Evolutionary conservation across 148 eudicot genomes (phyloP).

Genomic region (Persicaria tinctoria): DNA sequence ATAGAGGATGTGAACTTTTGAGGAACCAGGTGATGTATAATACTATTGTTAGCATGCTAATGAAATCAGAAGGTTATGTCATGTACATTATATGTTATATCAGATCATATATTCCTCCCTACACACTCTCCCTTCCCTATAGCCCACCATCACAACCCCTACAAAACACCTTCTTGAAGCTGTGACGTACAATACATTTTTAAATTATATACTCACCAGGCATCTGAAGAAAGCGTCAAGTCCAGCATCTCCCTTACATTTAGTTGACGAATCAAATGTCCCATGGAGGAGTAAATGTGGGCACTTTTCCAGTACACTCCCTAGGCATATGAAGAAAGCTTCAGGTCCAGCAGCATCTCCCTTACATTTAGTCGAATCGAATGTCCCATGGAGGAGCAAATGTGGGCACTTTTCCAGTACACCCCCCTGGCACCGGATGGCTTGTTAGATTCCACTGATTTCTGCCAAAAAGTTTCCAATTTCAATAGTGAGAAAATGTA

Average conservation of each 20-base stretch:
- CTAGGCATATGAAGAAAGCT: slow-evolving; percentile 21
- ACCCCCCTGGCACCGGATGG: slow-evolving; percentile 89
- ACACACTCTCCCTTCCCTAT: background rate
- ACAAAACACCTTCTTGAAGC: background rate
- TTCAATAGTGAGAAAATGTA: background rate
- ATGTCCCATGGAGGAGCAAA: slow-evolving; percentile 97
- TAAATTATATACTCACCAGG: background rate
- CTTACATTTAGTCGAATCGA: slow-evolving; percentile 58
- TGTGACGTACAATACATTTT: background rate
- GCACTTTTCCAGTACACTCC: background rate
- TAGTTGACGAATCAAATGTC: slow-evolving; percentile 61
- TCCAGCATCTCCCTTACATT: slow-evolving; percentile 77
- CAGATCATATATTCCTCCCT: background rate
- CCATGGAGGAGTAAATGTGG: slow-evolving; percentile 71
- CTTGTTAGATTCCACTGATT: slow-evolving; percentile 84
- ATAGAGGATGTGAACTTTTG: no score
- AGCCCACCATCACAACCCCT: background rate
- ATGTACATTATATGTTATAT: background rate
- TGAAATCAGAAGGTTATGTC: background rate
- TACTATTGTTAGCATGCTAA: background rate
- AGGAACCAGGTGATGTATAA: background rate
- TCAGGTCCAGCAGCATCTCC: slow-evolving; percentile 82
- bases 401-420: slow-evolving; percentile 93
- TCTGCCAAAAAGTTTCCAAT: slow-evolving; percentile 33
- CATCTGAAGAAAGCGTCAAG: slow-evolving; percentile 31